Conservation (phyloP, 257 asterid species). For the Nicotiana undulata region DNA sequence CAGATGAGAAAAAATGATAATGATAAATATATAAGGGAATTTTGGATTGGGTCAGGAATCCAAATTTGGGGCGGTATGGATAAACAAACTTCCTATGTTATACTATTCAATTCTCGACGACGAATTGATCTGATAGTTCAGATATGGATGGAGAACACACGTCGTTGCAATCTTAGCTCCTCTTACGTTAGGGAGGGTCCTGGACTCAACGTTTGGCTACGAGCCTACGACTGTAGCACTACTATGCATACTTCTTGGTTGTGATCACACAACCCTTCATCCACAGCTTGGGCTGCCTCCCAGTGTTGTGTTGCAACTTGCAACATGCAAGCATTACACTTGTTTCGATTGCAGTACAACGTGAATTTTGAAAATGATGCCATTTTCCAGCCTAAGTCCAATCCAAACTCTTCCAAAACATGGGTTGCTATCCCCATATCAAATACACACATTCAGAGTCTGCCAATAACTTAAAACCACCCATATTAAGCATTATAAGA, state of each 20-base stretch:
- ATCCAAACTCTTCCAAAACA: neutral
- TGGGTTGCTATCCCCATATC: neutral
- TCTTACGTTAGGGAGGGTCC: neutral
- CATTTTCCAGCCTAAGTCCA: neutral
- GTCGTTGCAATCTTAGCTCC: neutral
- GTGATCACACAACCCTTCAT: neutral
- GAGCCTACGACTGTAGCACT: neutral
- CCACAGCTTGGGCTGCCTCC: neutral
- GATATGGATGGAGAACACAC: neutral
- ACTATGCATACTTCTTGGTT: neutral
- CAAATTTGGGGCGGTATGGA: no score
- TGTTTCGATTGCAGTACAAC: neutral
- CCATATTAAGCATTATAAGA: neutral
- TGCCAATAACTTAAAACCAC: neutral
- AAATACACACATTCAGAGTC: neutral
- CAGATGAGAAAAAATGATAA: no score
- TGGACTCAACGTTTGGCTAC: neutral
- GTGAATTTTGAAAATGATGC: neutral
- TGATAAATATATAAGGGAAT: no score
- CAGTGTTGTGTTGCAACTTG: neutral
- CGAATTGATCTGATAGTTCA: neutral
- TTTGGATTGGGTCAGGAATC: no score
- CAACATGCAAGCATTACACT: neutral
- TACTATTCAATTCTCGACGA: neutral
- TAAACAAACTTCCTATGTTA: neutral